Conservation (phyloP, 441 rosid genomes). For the Erodium trifolium region DNA sequence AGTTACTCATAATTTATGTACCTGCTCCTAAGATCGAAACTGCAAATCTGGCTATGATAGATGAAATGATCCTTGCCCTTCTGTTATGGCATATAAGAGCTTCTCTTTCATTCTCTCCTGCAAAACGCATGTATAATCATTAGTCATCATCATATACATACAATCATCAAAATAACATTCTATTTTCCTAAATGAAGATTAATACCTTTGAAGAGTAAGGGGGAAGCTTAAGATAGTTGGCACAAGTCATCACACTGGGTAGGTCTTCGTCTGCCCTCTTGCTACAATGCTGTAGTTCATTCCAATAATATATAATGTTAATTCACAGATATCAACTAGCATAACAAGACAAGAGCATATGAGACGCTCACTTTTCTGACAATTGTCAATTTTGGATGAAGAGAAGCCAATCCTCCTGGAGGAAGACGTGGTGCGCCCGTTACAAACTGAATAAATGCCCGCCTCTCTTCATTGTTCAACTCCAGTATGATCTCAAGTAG, state of each 20-base stretch:
- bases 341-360: no score
- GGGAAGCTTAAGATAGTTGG: constrained; percentile 92
- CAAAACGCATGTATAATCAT: constrained; percentile 11
- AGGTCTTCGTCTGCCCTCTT: constrained; percentile 62
- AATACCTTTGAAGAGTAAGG: constrained; percentile 80
- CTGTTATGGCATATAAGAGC: constrained; percentile 79
- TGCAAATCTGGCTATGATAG: constrained; percentile 37
- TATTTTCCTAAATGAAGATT: background rate
- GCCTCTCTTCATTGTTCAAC: constrained; percentile 48
- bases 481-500: constrained; percentile 71
- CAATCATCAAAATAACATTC: background rate
- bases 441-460: constrained; percentile 89
- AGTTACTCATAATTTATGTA: constrained; percentile 17
- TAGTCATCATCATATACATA: no score
- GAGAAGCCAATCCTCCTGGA: constrained; percentile 85
- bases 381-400: constrained; percentile 83
- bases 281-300: constrained; percentile 56
- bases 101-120: constrained; percentile 98
- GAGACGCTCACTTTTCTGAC: constrained; percentile 64
- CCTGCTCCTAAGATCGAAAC: background rate
- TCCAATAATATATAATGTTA: background rate
- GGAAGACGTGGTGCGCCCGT: constrained; percentile 97
- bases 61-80: constrained; percentile 98
- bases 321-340: no score
- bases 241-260: constrained; percentile 98